Base-by-base conservation (phyloP, 176 grass and related monocot genomes). In the Cenchrus americanus region DNA sequence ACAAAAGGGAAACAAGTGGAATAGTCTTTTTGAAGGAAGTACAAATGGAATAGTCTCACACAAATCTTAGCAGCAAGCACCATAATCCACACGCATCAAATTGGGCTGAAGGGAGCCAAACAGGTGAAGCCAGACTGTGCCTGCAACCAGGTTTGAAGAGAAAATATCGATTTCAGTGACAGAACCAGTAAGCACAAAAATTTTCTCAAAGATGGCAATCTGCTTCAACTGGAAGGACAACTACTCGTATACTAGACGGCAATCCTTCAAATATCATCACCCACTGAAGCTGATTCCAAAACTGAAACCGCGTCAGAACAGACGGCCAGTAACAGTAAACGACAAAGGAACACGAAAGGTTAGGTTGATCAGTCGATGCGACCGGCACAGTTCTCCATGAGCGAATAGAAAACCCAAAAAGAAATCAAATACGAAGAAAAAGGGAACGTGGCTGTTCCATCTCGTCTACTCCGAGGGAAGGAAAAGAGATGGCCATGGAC, bases 301-400 rank as follows among this genome's bases (percentile, higher is more conserved):
- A 81, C 71, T 14, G 46, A 81, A 85, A 89, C 43, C 52, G 44
- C 79, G 61, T 62, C 43, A 32, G 80, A 37, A 37, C 34, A 37
- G 34, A 37, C 34, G 34, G 51, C 51, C 43, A 32, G 75, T 66
- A 82, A 5, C 47, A 60, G 63, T 65, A 86, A 63, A 81, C 44
- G 71, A 86, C 88, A 86, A 82, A 59, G 77, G 30, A 34, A 66
- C 77, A 76, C 48, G 44, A 89, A 89, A 81, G 62, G 75, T 82
- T 77, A 7, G 64, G 79, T 53, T 14, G 68, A 66, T 77, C 9
- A 64, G 72, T 61, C 22, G 58, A 52, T 82, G 32, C 43, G 65
- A 78, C 77, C 66, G 78, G 79, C 57, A 76, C 82, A 75, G 59
- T 76, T 66, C 70, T 73, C 64, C 40, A 84, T 43, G 34, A 79